Percentiles rank a stretch among this genome's conserved stretches.
These are phyloP conservation scores for Cutaneotrichosporon daszewskae DNA, from an alignment of 1,284 basidiomycete species.

Conservation along the genomic window DNA sequence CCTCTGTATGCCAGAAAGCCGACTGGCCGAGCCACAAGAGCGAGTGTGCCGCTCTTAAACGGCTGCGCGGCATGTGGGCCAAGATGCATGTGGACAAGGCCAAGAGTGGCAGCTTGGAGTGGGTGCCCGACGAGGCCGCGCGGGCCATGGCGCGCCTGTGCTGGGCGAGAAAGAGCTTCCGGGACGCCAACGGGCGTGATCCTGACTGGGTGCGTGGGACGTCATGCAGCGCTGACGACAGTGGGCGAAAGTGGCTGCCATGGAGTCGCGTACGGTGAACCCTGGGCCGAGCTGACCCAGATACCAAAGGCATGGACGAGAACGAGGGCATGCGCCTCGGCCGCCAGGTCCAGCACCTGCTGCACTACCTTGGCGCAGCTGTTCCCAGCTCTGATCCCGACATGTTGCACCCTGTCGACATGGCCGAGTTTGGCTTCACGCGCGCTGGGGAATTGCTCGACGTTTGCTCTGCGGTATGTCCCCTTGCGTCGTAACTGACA, in stretches of 20 bases:
- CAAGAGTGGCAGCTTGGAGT: constrained; percentile 17
- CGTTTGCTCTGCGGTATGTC: constrained; percentile 38
- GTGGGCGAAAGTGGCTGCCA: constrained; percentile 60
- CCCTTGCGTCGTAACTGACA: background rate
- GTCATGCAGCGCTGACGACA: constrained; percentile 54
- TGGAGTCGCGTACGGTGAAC: constrained; percentile 64
- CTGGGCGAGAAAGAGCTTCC: constrained; percentile 59
- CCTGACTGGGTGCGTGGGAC: too few relatives aligned
- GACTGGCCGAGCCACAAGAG: constrained; percentile 72
- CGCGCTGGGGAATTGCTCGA: constrained; percentile 30
- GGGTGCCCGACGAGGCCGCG: constrained; percentile 62
- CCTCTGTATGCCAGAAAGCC: constrained; percentile 60
- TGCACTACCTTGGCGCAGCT: constrained; percentile 33
- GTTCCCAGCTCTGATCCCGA: constrained; percentile 3
- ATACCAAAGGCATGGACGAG: constrained; percentile 9
- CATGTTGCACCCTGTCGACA: constrained; percentile 27
- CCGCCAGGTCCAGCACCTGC: constrained; percentile 35
- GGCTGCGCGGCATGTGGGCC: constrained; percentile 24
- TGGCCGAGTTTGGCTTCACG: constrained; percentile 38
- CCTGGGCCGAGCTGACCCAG: constrained; percentile 3
- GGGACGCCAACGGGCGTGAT: constrained; percentile 40
- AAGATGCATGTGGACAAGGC: constrained; percentile 12
- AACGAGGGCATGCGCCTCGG: constrained; percentile 31
- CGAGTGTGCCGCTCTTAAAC: constrained; percentile 66
- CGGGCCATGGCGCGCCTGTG: constrained; percentile 69